Evolutionary conservation across 202 grass and related monocot genomes (phyloP).

Genomic region (Zizania palustris): DNA sequence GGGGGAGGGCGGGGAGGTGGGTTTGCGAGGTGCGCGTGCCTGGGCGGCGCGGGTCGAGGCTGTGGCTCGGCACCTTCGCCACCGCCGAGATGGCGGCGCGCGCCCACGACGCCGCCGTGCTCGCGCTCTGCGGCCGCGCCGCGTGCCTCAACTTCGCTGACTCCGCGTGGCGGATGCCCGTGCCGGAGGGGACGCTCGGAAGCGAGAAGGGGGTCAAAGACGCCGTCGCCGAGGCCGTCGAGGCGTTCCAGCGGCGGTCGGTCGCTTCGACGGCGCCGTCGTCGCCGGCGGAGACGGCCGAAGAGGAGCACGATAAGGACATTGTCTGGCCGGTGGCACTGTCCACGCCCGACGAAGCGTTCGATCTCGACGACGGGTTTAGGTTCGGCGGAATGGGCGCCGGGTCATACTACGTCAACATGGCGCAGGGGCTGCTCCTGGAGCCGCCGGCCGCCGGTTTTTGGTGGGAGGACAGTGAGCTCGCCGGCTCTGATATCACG

Average conservation of each 20-base stretch:
- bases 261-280: background rate
- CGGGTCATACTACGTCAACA: conserved; percentile 45
- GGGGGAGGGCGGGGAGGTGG: conserved; percentile 60
- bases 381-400: conserved; percentile 39
- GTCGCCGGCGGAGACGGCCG: background rate
- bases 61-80: conserved; percentile 84
- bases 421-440: conserved; percentile 52
- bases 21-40: conserved; percentile 79
- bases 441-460: conserved; percentile 36
- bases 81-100: conserved; percentile 60
- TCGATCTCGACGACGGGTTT: conserved; percentile 42
- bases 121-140: conserved; percentile 47
- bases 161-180: conserved; percentile 49
- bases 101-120: conserved; percentile 80
- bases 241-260: conserved; percentile 42
- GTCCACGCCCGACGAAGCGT: background rate
- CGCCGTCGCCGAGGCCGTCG: conserved; percentile 49
- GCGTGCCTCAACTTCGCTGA: conserved; percentile 79
- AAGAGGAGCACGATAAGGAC: background rate
- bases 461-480: conserved; percentile 45
- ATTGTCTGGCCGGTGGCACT: background rate
- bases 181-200: background rate
- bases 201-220: conserved; percentile 40
- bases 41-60: conserved; percentile 70
- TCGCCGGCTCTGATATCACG: conserved; percentile 20